These are phyloP conservation scores for Phytophthora quininea DNA, from an alignment of 352 stramenopile species.

Conservation along the genomic window DNA sequence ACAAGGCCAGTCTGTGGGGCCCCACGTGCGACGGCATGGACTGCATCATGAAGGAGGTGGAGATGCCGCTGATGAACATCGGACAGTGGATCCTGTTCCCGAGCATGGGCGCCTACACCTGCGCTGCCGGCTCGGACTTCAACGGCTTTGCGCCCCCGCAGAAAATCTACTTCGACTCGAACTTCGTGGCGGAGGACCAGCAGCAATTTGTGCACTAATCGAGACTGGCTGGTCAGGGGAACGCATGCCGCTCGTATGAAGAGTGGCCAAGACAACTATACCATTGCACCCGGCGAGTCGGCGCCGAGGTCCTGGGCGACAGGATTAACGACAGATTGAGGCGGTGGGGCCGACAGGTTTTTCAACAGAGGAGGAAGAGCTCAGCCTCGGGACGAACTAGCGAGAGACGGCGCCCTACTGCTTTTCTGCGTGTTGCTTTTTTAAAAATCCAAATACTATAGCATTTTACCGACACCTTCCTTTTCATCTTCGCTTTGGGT, in stretches of 20 bases:
- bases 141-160: slow-evolving; percentile 93
- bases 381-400: slow-evolving; percentile 49
- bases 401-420: slow-evolving; percentile 37
- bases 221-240: neutral
- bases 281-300: slow-evolving; percentile 36
- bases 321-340: slow-evolving; percentile 35
- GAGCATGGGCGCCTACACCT: slow-evolving; percentile 96
- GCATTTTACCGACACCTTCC: slow-evolving; percentile 23
- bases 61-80: slow-evolving; percentile 90
- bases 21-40: slow-evolving; percentile 97
- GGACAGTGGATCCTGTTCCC: slow-evolving; percentile 97
- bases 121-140: slow-evolving; percentile 90
- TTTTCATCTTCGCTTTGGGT: no score
- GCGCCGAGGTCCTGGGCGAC: slow-evolving; percentile 36
- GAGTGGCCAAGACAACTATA: slow-evolving; percentile 31
- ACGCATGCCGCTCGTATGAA: slow-evolving; percentile 24
- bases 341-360: slow-evolving; percentile 44
- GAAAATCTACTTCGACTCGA: slow-evolving; percentile 92
- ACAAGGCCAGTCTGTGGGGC: slow-evolving; percentile 90
- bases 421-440: slow-evolving; percentile 25
- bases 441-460: slow-evolving; percentile 39
- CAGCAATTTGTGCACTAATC: slow-evolving; percentile 84
- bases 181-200: slow-evolving; percentile 60
- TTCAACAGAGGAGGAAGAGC: slow-evolving; percentile 55
- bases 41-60: slow-evolving; percentile 92